Percentiles rank a stretch among this genome's conserved stretches.
Conservation (phyloP, 495 filamentous ascomycete species). For the Tuber aestivum region DNA sequence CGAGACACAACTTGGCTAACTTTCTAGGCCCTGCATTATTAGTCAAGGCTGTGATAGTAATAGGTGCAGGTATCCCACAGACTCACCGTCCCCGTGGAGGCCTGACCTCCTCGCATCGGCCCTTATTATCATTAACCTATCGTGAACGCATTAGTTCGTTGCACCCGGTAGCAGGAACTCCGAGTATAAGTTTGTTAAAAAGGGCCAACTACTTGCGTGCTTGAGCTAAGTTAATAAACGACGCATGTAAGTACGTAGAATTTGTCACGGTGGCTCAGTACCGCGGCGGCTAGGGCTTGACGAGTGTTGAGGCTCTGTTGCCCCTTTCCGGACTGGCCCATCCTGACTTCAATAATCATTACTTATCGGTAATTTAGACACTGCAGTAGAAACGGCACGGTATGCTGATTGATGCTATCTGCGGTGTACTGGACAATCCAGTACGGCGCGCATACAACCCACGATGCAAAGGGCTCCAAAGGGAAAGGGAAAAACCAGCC, state of each 20-base stretch:
- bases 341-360: not conserved
- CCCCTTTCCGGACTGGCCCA: not conserved
- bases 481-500: not conserved
- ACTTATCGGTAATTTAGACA: not conserved
- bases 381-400: not conserved
- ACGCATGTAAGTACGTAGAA: not conserved
- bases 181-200: not conserved
- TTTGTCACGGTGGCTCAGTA: not conserved
- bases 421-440: not conserved
- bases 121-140: not conserved
- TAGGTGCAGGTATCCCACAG: not conserved
- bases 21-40: not conserved
- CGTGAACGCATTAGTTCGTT: not conserved
- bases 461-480: not conserved
- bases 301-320: not conserved
- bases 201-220: not conserved
- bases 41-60: not conserved
- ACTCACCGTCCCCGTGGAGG: not conserved
- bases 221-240: not conserved
- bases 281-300: not conserved
- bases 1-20: not conserved
- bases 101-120: not conserved
- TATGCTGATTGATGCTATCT: not conserved
- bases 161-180: not conserved
- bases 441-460: not conserved